These are phyloP conservation scores for Cucurbita pepo DNA, from an alignment of 306 rosid genomes.

Conservation along the genomic window DNA sequence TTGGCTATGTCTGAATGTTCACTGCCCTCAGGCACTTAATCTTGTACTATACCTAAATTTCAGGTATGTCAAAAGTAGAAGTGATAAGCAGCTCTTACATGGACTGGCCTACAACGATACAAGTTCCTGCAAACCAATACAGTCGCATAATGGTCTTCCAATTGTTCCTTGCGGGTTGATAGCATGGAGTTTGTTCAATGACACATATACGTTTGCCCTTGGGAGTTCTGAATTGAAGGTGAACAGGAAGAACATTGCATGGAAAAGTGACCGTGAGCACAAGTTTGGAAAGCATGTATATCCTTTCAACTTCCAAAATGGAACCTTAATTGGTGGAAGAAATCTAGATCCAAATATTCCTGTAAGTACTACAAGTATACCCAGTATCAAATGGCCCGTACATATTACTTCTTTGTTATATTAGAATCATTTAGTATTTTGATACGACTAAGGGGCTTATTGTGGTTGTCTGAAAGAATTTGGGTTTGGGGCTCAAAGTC, in stretches of 20 bases:
- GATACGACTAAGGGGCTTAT: neutral
- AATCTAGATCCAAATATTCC: constrained; percentile 54
- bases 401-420: neutral
- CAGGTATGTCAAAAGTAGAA: constrained; percentile 91
- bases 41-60: constrained; percentile 9
- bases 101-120: constrained; percentile 55
- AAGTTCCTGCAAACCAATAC: constrained; percentile 59
- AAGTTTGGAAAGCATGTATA: constrained; percentile 81
- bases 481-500: neutral
- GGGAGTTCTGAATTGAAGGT: constrained; percentile 55
- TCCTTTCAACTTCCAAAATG: constrained; percentile 90
- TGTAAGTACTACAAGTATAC: constrained; percentile 37
- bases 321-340: constrained; percentile 78
- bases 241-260: constrained; percentile 76
- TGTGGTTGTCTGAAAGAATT: neutral
- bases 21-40: neutral
- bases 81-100: constrained; percentile 61
- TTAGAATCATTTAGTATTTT: neutral
- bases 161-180: constrained; percentile 84
- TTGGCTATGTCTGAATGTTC: neutral
- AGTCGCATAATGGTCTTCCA: constrained; percentile 43
- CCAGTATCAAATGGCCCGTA: neutral
- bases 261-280: constrained; percentile 86
- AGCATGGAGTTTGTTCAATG: constrained; percentile 95
- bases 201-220: constrained; percentile 50